Evolutionary conservation across 2,329 filamentous ascomycete genomes (phyloP).

Genomic region (Ilyonectria robusta): DNA sequence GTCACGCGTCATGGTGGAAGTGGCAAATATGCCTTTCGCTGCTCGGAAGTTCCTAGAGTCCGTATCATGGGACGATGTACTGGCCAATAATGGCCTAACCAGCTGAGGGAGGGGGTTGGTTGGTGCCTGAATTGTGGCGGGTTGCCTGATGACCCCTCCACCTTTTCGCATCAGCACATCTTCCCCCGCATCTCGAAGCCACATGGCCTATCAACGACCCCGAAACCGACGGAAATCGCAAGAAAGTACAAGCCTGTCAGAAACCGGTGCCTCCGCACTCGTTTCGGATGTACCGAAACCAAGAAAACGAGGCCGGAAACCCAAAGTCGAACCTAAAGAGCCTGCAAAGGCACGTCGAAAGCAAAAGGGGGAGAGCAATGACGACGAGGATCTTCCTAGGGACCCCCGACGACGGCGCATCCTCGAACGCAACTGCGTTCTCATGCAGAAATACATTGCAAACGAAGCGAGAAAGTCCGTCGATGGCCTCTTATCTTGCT

Average conservation of each 20-base stretch:
- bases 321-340: no score
- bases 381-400: conserved; percentile 39
- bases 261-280: conserved; percentile 8
- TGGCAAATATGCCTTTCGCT: no score
- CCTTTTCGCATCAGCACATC: conserved; percentile 37
- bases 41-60: no score
- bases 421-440: conserved; percentile 49
- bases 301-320: no score
- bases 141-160: conserved; percentile 39
- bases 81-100: no score
- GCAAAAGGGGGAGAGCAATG: conserved; percentile 35
- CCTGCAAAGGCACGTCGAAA: neutral
- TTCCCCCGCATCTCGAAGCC: conserved; percentile 21
- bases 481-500: no score
- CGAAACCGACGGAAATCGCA: conserved; percentile 33
- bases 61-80: no score
- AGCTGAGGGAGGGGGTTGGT: no score
- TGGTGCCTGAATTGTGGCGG: no score
- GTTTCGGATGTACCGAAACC: neutral
- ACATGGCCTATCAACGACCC: conserved; percentile 34
- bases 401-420: conserved; percentile 45
- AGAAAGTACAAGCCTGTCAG: conserved; percentile 25
- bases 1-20: no score
- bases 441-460: conserved; percentile 42
- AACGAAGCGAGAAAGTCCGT: neutral